Percentiles rank a stretch among this genome's conserved stretches.
phyloP scores from a whole-genome alignment of 2,329 filamentous ascomycete species.

The Aspergillus fijiensis region DNA sequence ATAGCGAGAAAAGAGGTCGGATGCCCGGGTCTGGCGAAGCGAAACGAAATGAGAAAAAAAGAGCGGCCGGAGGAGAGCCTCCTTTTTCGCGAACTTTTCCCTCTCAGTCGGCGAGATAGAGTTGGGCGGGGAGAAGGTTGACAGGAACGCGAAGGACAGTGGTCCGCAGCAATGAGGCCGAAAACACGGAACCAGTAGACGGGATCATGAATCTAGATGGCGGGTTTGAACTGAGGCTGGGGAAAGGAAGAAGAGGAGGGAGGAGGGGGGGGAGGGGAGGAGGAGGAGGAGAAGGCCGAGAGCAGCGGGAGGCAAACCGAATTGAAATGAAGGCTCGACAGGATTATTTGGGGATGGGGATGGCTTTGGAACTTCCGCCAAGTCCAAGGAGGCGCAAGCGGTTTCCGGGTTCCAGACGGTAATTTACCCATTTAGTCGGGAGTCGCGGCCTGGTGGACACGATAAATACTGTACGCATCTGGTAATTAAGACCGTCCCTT shows the following conservation, averaged over 20 bases:
- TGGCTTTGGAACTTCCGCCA: conserved; percentile 32
- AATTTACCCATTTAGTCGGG: conserved; percentile 23
- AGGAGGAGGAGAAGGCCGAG: conserved; percentile 19
- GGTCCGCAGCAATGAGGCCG: conserved; percentile 28
- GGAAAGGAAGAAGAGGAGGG: conserved; percentile 20
- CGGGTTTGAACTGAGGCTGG: conserved; percentile 15
- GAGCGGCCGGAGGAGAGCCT: conserved; percentile 46
- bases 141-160: conserved; percentile 26
- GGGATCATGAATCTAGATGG: conserved; percentile 32
- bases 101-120: conserved; percentile 33
- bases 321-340: conserved; percentile 24
- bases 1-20: conserved; percentile 22
- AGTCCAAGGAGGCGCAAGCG: conserved; percentile 39
- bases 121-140: conserved; percentile 30
- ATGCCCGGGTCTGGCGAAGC: neutral
- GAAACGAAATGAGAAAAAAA: conserved; percentile 31
- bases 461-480: conserved; percentile 8
- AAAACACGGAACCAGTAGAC: conserved; percentile 21
- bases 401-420: conserved; percentile 24
- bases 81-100: conserved; percentile 39
- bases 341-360: conserved; percentile 29
- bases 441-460: conserved; percentile 9
- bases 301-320: conserved; percentile 21
- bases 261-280: conserved; percentile 22
- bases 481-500: conserved; percentile 6